Evolutionary conservation across 202 grass and related monocot species (phyloP).

Genomic region (Setaria viridis): DNA sequence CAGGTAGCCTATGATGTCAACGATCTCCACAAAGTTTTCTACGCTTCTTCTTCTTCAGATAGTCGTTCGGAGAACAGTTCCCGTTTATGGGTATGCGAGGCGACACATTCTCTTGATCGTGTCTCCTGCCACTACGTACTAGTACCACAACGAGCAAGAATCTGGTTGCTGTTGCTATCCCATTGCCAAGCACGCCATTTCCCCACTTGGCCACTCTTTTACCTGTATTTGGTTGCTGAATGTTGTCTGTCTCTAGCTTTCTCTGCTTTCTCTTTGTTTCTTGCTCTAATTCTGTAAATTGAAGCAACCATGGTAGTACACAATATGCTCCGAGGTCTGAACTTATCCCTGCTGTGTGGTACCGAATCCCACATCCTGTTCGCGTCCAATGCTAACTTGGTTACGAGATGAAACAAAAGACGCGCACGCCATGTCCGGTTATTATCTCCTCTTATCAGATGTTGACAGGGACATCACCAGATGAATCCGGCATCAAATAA

Average conservation of each 20-base stretch:
- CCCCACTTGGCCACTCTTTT: neutral
- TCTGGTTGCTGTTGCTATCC: slow-evolving; percentile 14
- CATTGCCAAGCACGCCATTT: neutral
- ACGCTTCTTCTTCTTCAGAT: neutral
- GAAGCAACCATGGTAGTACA: neutral
- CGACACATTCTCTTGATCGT: neutral
- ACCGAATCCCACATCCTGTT: neutral
- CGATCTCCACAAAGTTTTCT: neutral
- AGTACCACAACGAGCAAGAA: slow-evolving; percentile 25
- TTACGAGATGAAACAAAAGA: neutral
- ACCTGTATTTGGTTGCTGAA: neutral
- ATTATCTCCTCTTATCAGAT: neutral
- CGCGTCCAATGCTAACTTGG: neutral
- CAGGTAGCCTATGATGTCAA: neutral
- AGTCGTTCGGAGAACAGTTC: neutral
- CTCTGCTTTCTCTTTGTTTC: neutral
- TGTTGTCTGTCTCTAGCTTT: neutral
- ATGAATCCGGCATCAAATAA: neutral
- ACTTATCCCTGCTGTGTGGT: neutral
- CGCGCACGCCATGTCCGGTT: neutral
- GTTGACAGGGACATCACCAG: neutral
- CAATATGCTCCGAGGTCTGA: neutral
- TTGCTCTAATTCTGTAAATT: neutral
- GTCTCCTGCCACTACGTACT: neutral
- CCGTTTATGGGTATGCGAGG: neutral